phyloP scores from a whole-genome alignment of 106 monocot genomes.

The Dendrobium officinale region DNA sequence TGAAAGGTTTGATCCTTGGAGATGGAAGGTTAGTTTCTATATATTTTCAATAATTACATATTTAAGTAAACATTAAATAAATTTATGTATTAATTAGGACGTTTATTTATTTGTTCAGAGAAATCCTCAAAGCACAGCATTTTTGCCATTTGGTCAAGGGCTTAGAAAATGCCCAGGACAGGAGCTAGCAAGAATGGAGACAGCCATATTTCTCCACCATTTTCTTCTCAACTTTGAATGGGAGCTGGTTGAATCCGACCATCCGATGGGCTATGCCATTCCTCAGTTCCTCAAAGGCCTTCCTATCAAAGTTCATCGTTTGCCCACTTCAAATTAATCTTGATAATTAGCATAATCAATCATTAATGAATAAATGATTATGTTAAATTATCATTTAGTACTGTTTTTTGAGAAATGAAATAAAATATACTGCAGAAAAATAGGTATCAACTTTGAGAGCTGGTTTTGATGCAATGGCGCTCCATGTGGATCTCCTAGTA shows the following conservation, averaged over 20 bases:
- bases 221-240: slow-evolving; percentile 15
- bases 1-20: not conserved
- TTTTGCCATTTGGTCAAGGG: slow-evolving; percentile 38
- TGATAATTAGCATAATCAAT: too few relatives aligned
- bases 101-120: not conserved
- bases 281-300: not conserved
- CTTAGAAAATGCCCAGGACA: slow-evolving; percentile 29
- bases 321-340: not conserved
- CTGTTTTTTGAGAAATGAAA: too few relatives aligned
- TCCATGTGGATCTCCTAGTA: too few relatives aligned
- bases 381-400: too few relatives aligned
- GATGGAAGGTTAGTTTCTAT: not conserved
- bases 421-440: too few relatives aligned
- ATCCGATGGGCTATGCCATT: not conserved
- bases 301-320: not conserved
- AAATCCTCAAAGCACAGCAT: slow-evolving; percentile 5
- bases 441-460: too few relatives aligned
- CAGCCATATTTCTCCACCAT: slow-evolving; percentile 33
- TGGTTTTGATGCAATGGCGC: too few relatives aligned
- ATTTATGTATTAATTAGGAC: too few relatives aligned
- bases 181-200: slow-evolving; percentile 18
- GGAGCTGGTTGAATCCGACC: not conserved
- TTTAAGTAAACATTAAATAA: too few relatives aligned
- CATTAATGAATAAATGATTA: too few relatives aligned
- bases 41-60: too few relatives aligned